Evolutionary conservation across 148 eudicot species (phyloP), one percentile per base, ranked within the genome.

Genomic region (Rhododendron simsii): DNA sequence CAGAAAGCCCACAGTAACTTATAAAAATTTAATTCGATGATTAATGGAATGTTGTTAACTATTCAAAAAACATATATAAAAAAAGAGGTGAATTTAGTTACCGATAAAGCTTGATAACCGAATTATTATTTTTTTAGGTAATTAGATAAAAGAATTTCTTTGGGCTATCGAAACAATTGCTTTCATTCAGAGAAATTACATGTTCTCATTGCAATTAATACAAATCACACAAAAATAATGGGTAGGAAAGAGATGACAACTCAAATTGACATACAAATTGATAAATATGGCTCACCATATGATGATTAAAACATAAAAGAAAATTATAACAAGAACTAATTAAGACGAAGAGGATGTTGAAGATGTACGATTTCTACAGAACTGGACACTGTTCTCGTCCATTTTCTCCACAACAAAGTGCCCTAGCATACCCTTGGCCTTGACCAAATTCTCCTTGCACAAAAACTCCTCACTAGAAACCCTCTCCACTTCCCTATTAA

Each of bases 401-500:
- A 92, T 91, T 77, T 87, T 90, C 44, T 92, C 95, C 82, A 94
- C 28, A 20, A 93, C 92, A 88, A 92, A 94, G 81, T 94, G 95
- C 2, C 89, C 95, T 39, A 94, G 83, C 92, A 86, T 89, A 23
- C 91, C 98, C 83, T 91, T 94, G 3, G 91, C 87, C 80, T 91
- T 91, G 10, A 94, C 93, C 91, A 94, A 86, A 83, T 94, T 94
- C 87, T 94, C 95, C 88, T 87, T 90, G 26, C 98, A 94, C 83
- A 94, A 86, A 33, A 94, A 94, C 90, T 93, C 94, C 45, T 94
- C 93, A 59, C 94, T 91, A 0, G 91, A 81, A 28, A 87, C 81
- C 57, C 89, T 91, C 59, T 94, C 94, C 26, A 90, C 90, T 50
- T 88, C 84, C 84, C 88, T 76, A 26, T 93, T 90, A 45, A 89